phyloP scores from a whole-genome alignment of 768 basidiomycete genomes.

The Hypholoma sublateritium region DNA sequence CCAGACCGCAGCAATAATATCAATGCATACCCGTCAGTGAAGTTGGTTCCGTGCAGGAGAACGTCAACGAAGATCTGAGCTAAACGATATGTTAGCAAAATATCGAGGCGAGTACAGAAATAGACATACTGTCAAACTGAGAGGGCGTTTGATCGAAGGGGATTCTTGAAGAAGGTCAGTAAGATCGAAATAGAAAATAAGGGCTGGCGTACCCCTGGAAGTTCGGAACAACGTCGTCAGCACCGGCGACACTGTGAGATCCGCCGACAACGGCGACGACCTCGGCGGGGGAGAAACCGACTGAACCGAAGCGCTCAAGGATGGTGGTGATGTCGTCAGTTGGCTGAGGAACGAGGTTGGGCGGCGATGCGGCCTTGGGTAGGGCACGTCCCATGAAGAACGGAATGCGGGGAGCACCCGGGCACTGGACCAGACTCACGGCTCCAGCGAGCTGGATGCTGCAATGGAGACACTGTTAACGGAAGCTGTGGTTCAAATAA shows the following conservation, averaged over 20 bases:
- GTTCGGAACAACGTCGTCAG: conserved; percentile 15
- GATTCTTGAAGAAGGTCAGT: conserved; percentile 19
- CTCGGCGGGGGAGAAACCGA: conserved; percentile 34
- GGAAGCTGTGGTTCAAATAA: not conserved
- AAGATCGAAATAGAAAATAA: not conserved
- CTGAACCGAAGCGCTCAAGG: conserved; percentile 33
- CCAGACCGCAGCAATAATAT: not conserved
- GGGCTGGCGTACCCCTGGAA: conserved; percentile 4
- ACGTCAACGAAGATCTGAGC: conserved; percentile 46
- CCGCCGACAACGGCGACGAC: conserved; percentile 34
- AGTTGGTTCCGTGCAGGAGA: conserved; percentile 40
- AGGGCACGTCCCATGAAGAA: conserved; percentile 39
- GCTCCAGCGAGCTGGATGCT: conserved; percentile 50
- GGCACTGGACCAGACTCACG: conserved; percentile 40
- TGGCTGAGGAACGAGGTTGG: conserved; percentile 14
- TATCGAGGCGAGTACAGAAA: not conserved
- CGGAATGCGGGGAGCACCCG: conserved; percentile 41
- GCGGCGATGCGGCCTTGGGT: conserved; percentile 31
- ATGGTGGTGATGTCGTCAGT: conserved; percentile 28
- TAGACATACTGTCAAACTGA: conserved; percentile 33
- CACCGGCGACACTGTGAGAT: conserved; percentile 18
- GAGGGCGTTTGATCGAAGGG: conserved; percentile 48
- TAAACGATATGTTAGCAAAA: not conserved
- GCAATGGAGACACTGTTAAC: not conserved
- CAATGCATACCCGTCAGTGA: conserved; percentile 37